A percentile compares a stretch with the other conserved stretches of the same genome.
Conservation (phyloP, 164 flowering plant species). For the Hamamelis virginiana region DNA sequence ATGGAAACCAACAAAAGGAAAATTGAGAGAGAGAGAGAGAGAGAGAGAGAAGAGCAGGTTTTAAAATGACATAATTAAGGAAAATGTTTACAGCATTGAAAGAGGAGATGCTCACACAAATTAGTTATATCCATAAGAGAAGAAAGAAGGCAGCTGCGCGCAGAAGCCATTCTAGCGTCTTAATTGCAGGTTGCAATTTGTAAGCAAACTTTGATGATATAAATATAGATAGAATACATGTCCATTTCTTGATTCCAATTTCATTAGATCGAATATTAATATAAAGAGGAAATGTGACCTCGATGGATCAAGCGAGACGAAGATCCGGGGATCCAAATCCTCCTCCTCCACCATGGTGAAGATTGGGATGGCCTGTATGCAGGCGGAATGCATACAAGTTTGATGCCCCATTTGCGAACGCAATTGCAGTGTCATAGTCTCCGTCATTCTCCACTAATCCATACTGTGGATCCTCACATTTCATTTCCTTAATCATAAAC, state of each 20-base stretch:
- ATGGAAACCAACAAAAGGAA: too few species aligned
- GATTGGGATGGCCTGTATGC: conserved; percentile 30
- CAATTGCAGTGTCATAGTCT: conserved; percentile 32
- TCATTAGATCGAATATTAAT: not conserved
- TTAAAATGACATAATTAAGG: too few species aligned
- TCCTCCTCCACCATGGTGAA: conserved; percentile 29
- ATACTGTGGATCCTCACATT: conserved; percentile 30
- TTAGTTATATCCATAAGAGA: too few species aligned
- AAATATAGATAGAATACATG: not conserved
- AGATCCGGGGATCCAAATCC: conserved; percentile 32
- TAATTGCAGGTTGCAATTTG: too few species aligned
- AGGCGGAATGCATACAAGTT: conserved; percentile 37
- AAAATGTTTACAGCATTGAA: too few species aligned
- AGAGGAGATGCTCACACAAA: too few species aligned
- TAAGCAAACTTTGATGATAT: too few species aligned
- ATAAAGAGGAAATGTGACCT: not conserved
- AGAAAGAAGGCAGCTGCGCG: too few species aligned
- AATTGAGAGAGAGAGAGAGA: too few species aligned
- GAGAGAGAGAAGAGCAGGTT: too few species aligned
- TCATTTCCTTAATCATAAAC: conserved; percentile 24
- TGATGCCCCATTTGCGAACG: conserved; percentile 34
- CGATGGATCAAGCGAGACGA: conserved; percentile 37
- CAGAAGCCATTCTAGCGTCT: too few species aligned
- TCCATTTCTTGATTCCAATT: not conserved
- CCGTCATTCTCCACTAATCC: conserved; percentile 31